Evolutionary conservation across 2,329 filamentous ascomycete species (phyloP).

Genomic region (Graphiopsis chlorocephala): DNA sequence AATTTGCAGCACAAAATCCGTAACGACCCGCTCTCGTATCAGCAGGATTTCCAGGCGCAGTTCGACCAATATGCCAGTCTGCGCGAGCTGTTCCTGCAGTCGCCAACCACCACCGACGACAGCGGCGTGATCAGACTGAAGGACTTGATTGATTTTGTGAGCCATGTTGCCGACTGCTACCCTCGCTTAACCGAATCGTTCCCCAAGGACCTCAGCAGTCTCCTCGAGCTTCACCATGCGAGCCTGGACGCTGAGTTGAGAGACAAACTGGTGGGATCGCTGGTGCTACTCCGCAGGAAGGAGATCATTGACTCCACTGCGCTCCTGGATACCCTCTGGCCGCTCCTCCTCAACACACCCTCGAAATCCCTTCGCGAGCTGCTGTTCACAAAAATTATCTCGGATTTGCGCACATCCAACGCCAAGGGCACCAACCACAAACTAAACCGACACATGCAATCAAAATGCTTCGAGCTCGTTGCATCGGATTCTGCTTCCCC

Average conservation of each 20-base stretch:
- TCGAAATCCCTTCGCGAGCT: slow-evolving; percentile 84
- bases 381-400: slow-evolving; percentile 86
- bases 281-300: slow-evolving; percentile 85
- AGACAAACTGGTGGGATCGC: slow-evolving; percentile 89
- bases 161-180: slow-evolving; percentile 92
- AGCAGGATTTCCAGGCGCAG: slow-evolving; percentile 82
- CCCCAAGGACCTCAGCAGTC: slow-evolving; percentile 73
- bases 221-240: slow-evolving; percentile 79
- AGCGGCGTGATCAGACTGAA: slow-evolving; percentile 79
- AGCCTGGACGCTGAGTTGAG: slow-evolving; percentile 78
- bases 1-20: slow-evolving; percentile 90
- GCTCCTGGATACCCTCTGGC: slow-evolving; percentile 88
- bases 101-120: slow-evolving; percentile 73
- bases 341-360: slow-evolving; percentile 84
- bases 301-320: slow-evolving; percentile 83
- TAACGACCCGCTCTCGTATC: slow-evolving; percentile 83
- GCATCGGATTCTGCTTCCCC: slow-evolving; percentile 79
- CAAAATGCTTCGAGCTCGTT: slow-evolving; percentile 86
- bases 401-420: slow-evolving; percentile 85
- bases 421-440: slow-evolving; percentile 85
- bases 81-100: slow-evolving; percentile 84
- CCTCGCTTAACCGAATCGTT: slow-evolving; percentile 75
- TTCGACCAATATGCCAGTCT: slow-evolving; percentile 90
- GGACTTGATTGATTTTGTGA: slow-evolving; percentile 89
- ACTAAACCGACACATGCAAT: slow-evolving; percentile 89